These are phyloP conservation scores for Cryptosporidium tyzzeri DNA, from an alignment of 169 alveolate species.

Conservation along the genomic window DNA sequence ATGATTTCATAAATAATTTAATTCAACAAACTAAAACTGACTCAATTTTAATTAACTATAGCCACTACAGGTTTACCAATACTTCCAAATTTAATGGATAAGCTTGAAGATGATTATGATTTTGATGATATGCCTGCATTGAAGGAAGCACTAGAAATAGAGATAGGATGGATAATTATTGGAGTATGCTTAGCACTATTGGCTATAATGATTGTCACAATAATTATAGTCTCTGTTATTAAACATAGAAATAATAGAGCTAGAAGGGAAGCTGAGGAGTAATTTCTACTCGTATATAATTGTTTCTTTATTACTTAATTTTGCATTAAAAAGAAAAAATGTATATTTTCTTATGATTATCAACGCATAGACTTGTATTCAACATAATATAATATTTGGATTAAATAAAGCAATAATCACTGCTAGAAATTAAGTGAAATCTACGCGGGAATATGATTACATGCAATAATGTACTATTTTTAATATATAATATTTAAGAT, in stretches of 20 bases:
- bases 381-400: too few species aligned
- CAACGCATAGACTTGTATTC: too few species aligned
- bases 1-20: not conserved
- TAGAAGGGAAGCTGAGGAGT: conserved; percentile 19
- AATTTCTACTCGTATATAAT: not conserved
- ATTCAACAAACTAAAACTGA: not conserved
- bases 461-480: not conserved
- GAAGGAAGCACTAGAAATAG: conserved; percentile 11
- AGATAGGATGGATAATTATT: conserved; percentile 62
- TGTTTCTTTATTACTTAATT: not conserved
- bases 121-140: conserved; percentile 16
- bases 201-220: conserved; percentile 29
- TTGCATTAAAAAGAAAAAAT: not conserved
- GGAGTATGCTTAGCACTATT: conserved; percentile 20
- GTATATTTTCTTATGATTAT: too few species aligned
- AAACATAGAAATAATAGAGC: conserved; percentile 51
- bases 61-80: conserved; percentile 58
- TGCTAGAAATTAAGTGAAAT: too few species aligned
- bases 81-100: conserved; percentile 1
- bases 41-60: not conserved
- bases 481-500: too few species aligned
- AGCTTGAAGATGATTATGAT: conserved; percentile 4
- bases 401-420: too few species aligned
- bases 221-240: conserved; percentile 37
- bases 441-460: not conserved